phyloP scores from a whole-genome alignment of 1,139 yeast genomes.

The Blastobotrys elegans region DNA sequence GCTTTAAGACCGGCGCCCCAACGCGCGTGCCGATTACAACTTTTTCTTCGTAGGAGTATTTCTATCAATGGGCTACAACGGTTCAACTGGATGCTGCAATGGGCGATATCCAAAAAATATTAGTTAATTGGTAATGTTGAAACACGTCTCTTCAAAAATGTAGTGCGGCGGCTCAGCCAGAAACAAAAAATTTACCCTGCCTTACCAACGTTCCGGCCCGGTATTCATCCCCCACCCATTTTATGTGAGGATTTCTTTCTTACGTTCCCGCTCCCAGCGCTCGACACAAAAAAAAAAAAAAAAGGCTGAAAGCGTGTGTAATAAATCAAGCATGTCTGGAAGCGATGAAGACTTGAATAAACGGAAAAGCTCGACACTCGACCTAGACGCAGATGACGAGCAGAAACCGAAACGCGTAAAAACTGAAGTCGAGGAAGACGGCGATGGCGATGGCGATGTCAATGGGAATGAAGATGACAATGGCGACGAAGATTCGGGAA shows the following conservation, averaged over 20 bases:
- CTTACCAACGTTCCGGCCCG: no score
- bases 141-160: no score
- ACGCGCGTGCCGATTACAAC: no score
- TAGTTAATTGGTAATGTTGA: no score
- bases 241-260: background rate
- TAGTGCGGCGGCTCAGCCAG: no score
- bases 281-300: background rate
- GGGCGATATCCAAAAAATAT: no score
- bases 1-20: no score
- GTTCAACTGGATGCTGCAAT: no score
- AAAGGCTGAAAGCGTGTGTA: background rate
- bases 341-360: constrained; percentile 8
- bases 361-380: constrained; percentile 9
- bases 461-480: constrained; percentile 27
- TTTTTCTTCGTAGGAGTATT: no score
- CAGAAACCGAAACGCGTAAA: constrained; percentile 18
- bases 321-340: constrained; percentile 1
- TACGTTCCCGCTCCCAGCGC: background rate
- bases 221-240: no score
- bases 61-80: no score
- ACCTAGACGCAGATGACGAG: constrained; percentile 16
- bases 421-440: constrained; percentile 16
- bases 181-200: no score
- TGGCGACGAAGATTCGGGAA: constrained; percentile 33
- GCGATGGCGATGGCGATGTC: constrained; percentile 25